Base-by-base conservation (phyloP, 306 rosid species). In the Carpinus viminea region DNA sequence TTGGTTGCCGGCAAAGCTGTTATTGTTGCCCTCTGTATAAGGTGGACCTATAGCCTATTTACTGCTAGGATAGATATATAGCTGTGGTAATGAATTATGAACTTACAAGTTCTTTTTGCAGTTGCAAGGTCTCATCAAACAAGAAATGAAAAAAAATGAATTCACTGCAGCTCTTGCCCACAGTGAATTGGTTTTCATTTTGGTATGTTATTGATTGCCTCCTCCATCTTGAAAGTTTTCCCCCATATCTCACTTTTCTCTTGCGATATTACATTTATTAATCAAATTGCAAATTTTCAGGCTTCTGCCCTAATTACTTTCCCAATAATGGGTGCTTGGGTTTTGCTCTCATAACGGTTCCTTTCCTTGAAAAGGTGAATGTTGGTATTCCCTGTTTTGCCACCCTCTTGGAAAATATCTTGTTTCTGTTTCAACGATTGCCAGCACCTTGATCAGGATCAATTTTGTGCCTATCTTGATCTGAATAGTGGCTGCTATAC, bases 311-410 rank as follows among this genome's bases (percentile, higher is more conserved):
- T 92, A 17, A 71, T 92, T 72, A 86, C 81, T 76, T 91, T 94
- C 83, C 98, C 97, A 8, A 55, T 92, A 62, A 68, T 92, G 79
- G 79, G 93, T 77, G 96, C 91, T 31, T 92, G 97, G 97, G 79
- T 92, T 72, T 76, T 91, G 74, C 83, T 92, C 74, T 88, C 90
- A 38, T 88, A 94, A 70, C 80, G 74, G 69, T 75, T 34, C 75
- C 38, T 68, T 61, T 56, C 21, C 13, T 20, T 48, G 17, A 34
- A 77, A 60, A 34, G 41, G n/a, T 74, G 57, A 54, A 11, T 24
- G 26, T 46, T 51, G 47, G 34, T 36, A 17, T 4, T 61, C 12
- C 61, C 36, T 51, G 54, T 65, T 50, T 77, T 78, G 73, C 34
- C 5, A 57, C 26, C 70, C 31, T 66, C 73, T 72, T 56, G 72